These are phyloP conservation scores for Artomyces pyxidatus DNA, from an alignment of 768 basidiomycete species.

Conservation along the genomic window DNA sequence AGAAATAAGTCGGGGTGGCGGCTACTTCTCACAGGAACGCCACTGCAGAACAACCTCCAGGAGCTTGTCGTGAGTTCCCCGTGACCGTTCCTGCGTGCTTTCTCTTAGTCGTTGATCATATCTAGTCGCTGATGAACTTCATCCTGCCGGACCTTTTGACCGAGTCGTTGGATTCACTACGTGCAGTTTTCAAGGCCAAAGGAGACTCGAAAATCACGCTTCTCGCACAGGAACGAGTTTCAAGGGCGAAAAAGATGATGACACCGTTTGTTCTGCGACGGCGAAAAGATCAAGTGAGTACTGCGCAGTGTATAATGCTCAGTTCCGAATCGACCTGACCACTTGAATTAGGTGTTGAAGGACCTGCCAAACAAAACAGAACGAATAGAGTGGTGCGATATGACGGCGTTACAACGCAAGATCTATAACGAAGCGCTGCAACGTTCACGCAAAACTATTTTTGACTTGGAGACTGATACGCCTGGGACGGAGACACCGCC, in stretches of 20 bases:
- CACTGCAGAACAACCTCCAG: slow-evolving; percentile 86
- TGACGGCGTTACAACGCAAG: slow-evolving; percentile 74
- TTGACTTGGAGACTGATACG: slow-evolving; percentile 35
- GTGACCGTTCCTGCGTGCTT: no score
- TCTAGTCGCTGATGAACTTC: slow-evolving; percentile 93
- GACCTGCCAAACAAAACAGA: slow-evolving; percentile 92
- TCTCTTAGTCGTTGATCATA: neutral
- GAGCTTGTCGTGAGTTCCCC: slow-evolving; percentile 73
- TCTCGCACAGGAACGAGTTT: slow-evolving; percentile 88
- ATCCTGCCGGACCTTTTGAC: slow-evolving; percentile 89
- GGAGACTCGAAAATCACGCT: slow-evolving; percentile 85
- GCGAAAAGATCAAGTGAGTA: slow-evolving; percentile 80
- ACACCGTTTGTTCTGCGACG: slow-evolving; percentile 97
- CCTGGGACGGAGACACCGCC: slow-evolving; percentile 26
- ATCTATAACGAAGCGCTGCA: slow-evolving; percentile 84
- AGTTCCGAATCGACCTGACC: neutral
- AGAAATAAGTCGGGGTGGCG: slow-evolving; percentile 86
- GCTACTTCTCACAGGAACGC: slow-evolving; percentile 89
- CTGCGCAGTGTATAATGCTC: no score
- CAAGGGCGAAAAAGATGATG: slow-evolving; percentile 98
- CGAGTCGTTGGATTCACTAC: slow-evolving; percentile 65
- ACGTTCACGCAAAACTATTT: slow-evolving; percentile 74
- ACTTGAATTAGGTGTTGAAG: slow-evolving; percentile 65
- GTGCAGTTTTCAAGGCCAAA: slow-evolving; percentile 95
- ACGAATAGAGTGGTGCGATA: slow-evolving; percentile 90